Evolutionary conservation across 768 basidiomycete species (phyloP).

Genomic region (Lenzites betulinus): DNA sequence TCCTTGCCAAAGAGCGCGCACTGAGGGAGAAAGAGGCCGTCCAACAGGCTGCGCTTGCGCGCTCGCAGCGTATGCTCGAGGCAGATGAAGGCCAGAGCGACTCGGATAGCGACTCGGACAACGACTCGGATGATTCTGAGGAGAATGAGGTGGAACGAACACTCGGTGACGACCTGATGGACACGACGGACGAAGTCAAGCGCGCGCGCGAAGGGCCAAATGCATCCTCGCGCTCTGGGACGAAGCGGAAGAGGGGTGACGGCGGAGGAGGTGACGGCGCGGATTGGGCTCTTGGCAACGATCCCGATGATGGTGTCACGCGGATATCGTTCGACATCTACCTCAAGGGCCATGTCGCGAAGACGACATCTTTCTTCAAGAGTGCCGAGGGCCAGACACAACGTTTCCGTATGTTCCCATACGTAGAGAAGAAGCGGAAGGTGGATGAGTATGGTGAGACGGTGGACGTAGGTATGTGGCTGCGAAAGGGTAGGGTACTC

Average conservation of each 20-base stretch:
- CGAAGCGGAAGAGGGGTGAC: constrained; percentile 49
- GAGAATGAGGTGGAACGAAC: constrained; percentile 62
- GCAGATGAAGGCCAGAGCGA: constrained; percentile 90
- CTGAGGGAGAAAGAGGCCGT: constrained; percentile 84
- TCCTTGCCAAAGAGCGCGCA: constrained; percentile 72
- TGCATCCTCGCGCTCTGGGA: constrained; percentile 16
- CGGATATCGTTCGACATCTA: constrained; percentile 94
- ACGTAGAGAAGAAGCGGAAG: constrained; percentile 86
- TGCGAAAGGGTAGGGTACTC: constrained; percentile 86
- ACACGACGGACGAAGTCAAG: constrained; percentile 40
- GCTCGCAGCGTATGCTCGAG: constrained; percentile 87
- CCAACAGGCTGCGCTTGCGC: constrained; percentile 79
- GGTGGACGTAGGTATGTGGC: constrained; percentile 94
- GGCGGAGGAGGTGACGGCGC: constrained; percentile 45
- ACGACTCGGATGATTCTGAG: constrained; percentile 70
- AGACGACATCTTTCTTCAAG: constrained; percentile 87
- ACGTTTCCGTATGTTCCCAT: constrained; percentile 96
- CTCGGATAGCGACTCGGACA: constrained; percentile 58
- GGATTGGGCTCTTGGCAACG: constrained; percentile 62
- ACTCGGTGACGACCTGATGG: constrained; percentile 53
- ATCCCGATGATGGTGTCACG: constrained; percentile 74
- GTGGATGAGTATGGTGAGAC: constrained; percentile 97
- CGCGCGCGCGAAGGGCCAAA: constrained; percentile 11
- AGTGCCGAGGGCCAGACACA: constrained; percentile 67
- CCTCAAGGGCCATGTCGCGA: constrained; percentile 93